phyloP scores from a whole-genome alignment of 2,329 filamentous ascomycete species.

The Fusarium sp. region DNA sequence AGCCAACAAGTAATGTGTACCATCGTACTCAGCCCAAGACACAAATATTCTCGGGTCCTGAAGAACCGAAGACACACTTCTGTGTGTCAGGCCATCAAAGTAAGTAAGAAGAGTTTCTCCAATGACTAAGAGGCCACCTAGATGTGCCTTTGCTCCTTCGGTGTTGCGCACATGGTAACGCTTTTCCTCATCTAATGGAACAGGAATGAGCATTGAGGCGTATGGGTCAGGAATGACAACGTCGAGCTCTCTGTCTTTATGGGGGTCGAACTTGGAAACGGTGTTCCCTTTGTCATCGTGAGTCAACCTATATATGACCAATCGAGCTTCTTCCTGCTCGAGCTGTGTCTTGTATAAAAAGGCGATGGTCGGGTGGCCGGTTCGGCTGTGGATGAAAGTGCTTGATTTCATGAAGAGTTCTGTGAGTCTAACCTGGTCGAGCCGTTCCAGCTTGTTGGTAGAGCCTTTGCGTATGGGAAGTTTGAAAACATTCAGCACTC shows the following conservation, averaged over 20 bases:
- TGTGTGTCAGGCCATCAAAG: conserved; percentile 79
- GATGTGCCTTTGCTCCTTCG: conserved; percentile 62
- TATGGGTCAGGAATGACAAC: conserved; percentile 63
- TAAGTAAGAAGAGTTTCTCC: conserved; percentile 87
- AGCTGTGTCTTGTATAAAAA: conserved; percentile 65
- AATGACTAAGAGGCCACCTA: conserved; percentile 77
- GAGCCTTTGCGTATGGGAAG: conserved; percentile 57
- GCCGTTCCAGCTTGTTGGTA: conserved; percentile 55
- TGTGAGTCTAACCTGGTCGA: conserved; percentile 65
- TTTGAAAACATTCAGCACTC: conserved; percentile 64
- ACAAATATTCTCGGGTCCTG: conserved; percentile 85
- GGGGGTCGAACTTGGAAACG: conserved; percentile 63
- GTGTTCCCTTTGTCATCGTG: conserved; percentile 65
- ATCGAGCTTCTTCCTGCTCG: conserved; percentile 61
- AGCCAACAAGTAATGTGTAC: conserved; percentile 83
- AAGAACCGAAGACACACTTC: conserved; percentile 70
- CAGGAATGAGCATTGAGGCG: conserved; percentile 69
- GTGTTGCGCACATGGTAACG: conserved; percentile 68
- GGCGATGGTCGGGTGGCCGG: conserved; percentile 65
- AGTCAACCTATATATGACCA: conserved; percentile 68
- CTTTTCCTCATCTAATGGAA: conserved; percentile 66
- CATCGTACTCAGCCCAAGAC: conserved; percentile 88
- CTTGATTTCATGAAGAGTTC: conserved; percentile 69
- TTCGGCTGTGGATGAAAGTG: conserved; percentile 66
- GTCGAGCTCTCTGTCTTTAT: conserved; percentile 64